phyloP scores from a whole-genome alignment of 2,329 filamentous ascomycete genomes.

The Cercospora sp. region DNA sequence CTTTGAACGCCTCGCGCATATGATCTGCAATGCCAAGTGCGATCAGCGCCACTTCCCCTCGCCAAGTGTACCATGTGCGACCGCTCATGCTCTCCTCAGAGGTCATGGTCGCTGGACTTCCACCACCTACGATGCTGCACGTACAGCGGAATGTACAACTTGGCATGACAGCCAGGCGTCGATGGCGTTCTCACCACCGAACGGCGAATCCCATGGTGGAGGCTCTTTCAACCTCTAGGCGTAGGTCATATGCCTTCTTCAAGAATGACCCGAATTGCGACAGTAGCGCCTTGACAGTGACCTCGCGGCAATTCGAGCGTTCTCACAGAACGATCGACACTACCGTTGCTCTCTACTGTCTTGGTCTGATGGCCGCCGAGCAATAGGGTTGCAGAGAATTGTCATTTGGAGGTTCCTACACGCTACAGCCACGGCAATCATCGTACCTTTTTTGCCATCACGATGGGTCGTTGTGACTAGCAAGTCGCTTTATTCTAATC shows the following conservation, averaged over 20 bases:
- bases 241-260: not conserved
- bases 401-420: not conserved
- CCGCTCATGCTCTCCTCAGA: not conserved
- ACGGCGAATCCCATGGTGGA: not conserved
- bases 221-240: not conserved
- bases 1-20: not conserved
- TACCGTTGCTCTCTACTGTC: not conserved
- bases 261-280: not conserved
- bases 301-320: not conserved
- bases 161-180: not conserved
- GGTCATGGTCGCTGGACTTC: not conserved
- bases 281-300: not conserved
- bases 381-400: not conserved
- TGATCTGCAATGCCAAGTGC: conserved; percentile 7
- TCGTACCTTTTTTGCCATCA: not conserved
- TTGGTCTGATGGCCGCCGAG: not conserved
- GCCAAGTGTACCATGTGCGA: not conserved
- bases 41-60: not conserved
- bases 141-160: not conserved
- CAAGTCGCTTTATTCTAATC: not conserved
- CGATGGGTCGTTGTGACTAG: not conserved
- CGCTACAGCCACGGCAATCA: not conserved
- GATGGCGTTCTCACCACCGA: not conserved
- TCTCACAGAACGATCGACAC: not conserved
- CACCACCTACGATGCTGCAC: not conserved